These are phyloP conservation scores for Exophiala sideris DNA, from an alignment of 2,329 filamentous ascomycete genomes.

Conservation along the genomic window DNA sequence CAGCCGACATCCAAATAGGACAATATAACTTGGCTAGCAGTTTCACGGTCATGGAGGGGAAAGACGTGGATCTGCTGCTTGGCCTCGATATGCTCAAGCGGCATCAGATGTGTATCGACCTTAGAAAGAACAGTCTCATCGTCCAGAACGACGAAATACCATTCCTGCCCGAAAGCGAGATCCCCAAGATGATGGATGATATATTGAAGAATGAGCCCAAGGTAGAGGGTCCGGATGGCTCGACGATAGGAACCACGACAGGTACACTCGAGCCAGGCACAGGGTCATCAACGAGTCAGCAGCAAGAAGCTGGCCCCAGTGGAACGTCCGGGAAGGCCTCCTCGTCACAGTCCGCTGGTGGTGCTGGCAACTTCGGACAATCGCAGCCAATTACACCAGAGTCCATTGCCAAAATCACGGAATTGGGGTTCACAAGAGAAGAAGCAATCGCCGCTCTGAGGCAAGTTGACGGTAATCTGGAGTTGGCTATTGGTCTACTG, in stretches of 20 bases:
- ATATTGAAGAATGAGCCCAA: constrained; percentile 74
- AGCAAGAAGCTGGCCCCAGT: constrained; percentile 5
- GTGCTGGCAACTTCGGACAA: constrained; percentile 20
- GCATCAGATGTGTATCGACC: constrained; percentile 88
- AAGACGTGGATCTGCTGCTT: constrained; percentile 87
- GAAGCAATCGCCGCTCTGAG: constrained; percentile 77
- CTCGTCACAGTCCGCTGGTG: constrained; percentile 22
- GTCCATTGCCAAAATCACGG: constrained; percentile 70
- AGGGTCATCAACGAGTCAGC: constrained; percentile 1
- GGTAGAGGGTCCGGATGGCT: constrained; percentile 81
- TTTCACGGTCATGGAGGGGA: constrained; percentile 99
- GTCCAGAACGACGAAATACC: constrained; percentile 86
- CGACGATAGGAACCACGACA: constrained; percentile 76
- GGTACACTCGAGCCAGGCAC: constrained; percentile 54
- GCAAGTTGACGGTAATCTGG: constrained; percentile 79
- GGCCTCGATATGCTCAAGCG: constrained; percentile 96
- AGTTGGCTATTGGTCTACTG: constrained; percentile 80
- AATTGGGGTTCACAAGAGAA: constrained; percentile 72
- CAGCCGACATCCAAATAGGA: constrained; percentile 91
- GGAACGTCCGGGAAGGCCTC: constrained; percentile 24
- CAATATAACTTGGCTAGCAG: constrained; percentile 83
- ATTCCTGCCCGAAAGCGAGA: constrained; percentile 89
- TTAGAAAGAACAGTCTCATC: constrained; percentile 76
- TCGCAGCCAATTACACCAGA: constrained; percentile 53
- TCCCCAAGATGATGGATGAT: constrained; percentile 75